Evolutionary conservation across 2,329 filamentous ascomycete genomes (phyloP).

Genomic region (Neonectria neomacrospora): DNA sequence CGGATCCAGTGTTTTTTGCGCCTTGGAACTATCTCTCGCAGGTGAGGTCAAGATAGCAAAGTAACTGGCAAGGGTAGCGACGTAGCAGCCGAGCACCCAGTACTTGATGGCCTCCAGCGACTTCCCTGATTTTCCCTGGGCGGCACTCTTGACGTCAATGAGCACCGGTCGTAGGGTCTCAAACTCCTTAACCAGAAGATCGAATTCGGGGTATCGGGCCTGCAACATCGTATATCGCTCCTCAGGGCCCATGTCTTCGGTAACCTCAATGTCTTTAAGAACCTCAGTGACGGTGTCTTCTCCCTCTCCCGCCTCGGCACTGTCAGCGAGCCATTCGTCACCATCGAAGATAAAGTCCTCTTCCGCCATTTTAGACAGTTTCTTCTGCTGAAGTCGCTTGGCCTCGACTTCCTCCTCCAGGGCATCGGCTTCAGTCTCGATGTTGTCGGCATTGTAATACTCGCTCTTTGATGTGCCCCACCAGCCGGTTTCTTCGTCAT

Average conservation of each 20-base stretch:
- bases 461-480: constrained; percentile 92
- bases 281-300: constrained; percentile 81
- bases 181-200: constrained; percentile 85
- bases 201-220: constrained; percentile 90
- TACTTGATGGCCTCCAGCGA: constrained; percentile 77
- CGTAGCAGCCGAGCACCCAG: constrained; percentile 84
- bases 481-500: constrained; percentile 71
- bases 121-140: constrained; percentile 61
- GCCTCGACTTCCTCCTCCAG: constrained; percentile 94
- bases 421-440: constrained; percentile 74
- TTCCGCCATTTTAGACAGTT: constrained; percentile 86
- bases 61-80: constrained; percentile 90
- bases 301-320: constrained; percentile 61
- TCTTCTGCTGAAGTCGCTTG: constrained; percentile 88
- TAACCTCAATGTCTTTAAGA: constrained; percentile 84
- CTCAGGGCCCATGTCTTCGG: constrained; percentile 78
- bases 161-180: constrained; percentile 76
- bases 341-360: constrained; percentile 95
- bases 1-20: constrained; percentile 73
- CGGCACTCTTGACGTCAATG: constrained; percentile 66
- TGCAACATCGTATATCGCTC: constrained; percentile 82
- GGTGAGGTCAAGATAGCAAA: constrained; percentile 92
- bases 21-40: constrained; percentile 66
- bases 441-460: constrained; percentile 89
- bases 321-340: constrained; percentile 79